Evolutionary conservation across 345 rosid species (phyloP).

Genomic region (Syzygium oleosum): DNA sequence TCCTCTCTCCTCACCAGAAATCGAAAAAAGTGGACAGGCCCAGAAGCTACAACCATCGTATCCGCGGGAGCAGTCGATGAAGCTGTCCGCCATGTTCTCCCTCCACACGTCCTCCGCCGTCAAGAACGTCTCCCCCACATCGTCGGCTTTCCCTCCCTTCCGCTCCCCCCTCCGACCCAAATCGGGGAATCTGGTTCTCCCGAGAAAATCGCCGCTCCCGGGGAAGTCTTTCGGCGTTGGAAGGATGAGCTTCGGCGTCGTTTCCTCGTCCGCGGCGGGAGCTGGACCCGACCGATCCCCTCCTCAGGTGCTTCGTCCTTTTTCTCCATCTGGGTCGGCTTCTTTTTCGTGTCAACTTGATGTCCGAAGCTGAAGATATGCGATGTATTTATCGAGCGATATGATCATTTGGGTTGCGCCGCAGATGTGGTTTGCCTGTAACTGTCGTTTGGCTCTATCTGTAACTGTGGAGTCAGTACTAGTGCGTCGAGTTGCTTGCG

Average conservation of each 20-base stretch:
- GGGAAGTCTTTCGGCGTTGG: background rate
- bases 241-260: constrained; percentile 9
- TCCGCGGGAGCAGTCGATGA: background rate
- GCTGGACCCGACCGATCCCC: constrained; percentile 5
- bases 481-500: background rate
- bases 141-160: background rate
- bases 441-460: background rate
- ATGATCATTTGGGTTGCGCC: background rate
- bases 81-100: background rate
- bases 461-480: background rate
- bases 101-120: background rate
- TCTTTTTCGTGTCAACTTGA: background rate
- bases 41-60: background rate
- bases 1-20: background rate
- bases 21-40: background rate
- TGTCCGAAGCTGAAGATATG: background rate
- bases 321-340: background rate
- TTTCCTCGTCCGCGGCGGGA: constrained; percentile 9
- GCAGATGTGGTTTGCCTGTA: background rate
- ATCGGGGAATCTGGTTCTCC: background rate
- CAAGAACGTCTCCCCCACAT: background rate
- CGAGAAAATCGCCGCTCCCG: background rate
- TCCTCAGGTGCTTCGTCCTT: constrained; percentile 18
- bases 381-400: background rate
- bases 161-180: constrained; percentile 6